phyloP scores from a whole-genome alignment of 371 early-diverging fungal species.

The Zancudomyces culisetae region DNA sequence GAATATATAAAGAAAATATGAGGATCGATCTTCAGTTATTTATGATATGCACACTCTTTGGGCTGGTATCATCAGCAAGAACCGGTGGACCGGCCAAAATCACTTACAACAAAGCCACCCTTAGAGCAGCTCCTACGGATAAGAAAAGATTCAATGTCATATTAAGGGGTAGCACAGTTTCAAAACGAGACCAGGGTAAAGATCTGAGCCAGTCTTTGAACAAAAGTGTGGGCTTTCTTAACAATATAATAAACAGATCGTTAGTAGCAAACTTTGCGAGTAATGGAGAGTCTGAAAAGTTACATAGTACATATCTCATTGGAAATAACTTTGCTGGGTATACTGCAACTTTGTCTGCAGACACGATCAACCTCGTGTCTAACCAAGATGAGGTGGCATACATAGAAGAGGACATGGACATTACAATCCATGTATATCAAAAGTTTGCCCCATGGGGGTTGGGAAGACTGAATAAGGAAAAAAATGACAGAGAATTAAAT shows the following conservation, averaged over 20 bases:
- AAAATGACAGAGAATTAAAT: not conserved
- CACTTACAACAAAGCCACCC: not conserved
- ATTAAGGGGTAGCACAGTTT: no score
- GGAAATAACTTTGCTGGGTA: not conserved
- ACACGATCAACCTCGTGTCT: not conserved
- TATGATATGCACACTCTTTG: no score
- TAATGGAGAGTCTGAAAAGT: not conserved
- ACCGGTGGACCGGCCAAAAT: not conserved
- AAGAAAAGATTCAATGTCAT: no score
- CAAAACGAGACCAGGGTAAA: no score
- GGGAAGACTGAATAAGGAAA: not conserved
- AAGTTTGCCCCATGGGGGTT: conserved; percentile 1
- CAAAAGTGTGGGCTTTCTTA: not conserved
- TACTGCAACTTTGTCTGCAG: not conserved
- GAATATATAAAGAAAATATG: no score
- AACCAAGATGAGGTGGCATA: not conserved
- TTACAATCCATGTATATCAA: not conserved
- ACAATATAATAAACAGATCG: not conserved
- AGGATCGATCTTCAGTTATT: no score
- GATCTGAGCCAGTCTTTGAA: no score
- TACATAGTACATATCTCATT: not conserved
- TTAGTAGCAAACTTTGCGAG: not conserved
- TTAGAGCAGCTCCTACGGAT: not conserved
- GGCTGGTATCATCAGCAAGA: not conserved
- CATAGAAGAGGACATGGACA: not conserved